Evolutionary conservation across 1,284 basidiomycete species (phyloP).

Genomic region (Austroboletus novae-zelandiae): DNA sequence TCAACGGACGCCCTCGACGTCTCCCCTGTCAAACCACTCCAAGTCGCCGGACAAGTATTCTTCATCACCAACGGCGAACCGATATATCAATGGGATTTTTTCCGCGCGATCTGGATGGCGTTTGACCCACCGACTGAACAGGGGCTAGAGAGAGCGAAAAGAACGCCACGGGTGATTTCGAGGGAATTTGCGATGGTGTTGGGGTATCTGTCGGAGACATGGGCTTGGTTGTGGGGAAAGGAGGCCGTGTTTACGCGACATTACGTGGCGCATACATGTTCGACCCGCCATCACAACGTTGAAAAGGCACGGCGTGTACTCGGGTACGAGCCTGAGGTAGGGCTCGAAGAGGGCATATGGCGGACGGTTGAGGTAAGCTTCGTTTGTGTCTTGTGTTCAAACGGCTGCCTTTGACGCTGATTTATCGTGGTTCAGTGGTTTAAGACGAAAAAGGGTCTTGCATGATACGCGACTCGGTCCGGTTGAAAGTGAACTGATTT

Average conservation of each 20-base stretch:
- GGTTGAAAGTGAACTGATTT: no score
- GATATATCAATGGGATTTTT: slow-evolving; percentile 95
- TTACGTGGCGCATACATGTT: slow-evolving; percentile 76
- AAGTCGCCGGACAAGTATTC: slow-evolving; percentile 92
- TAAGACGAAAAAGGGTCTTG: no score
- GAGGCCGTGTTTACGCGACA: slow-evolving; percentile 88
- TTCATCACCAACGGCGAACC: slow-evolving; percentile 99
- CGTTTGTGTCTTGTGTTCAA: background rate
- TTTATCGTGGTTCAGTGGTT: no score
- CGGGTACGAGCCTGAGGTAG: slow-evolving; percentile 90
- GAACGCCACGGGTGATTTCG: slow-evolving; percentile 55
- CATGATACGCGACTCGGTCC: no score
- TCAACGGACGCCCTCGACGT: slow-evolving; percentile 53
- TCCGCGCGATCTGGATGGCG: slow-evolving; percentile 80
- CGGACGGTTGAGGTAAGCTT: slow-evolving; percentile 64
- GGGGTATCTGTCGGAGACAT: slow-evolving; percentile 74
- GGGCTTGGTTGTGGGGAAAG: slow-evolving; percentile 73
- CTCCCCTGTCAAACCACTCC: slow-evolving; percentile 52
- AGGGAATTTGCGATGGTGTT: slow-evolving; percentile 66
- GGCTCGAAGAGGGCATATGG: slow-evolving; percentile 86
- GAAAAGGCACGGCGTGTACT: slow-evolving; percentile 92
- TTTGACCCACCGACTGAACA: slow-evolving; percentile 59
- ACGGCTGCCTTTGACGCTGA: no score
- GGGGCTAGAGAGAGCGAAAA: slow-evolving; percentile 32
- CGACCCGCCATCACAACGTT: slow-evolving; percentile 87